Evolutionary conservation across 352 stramenopile species (phyloP).

Genomic region (Phytopythium ostracodes): DNA sequence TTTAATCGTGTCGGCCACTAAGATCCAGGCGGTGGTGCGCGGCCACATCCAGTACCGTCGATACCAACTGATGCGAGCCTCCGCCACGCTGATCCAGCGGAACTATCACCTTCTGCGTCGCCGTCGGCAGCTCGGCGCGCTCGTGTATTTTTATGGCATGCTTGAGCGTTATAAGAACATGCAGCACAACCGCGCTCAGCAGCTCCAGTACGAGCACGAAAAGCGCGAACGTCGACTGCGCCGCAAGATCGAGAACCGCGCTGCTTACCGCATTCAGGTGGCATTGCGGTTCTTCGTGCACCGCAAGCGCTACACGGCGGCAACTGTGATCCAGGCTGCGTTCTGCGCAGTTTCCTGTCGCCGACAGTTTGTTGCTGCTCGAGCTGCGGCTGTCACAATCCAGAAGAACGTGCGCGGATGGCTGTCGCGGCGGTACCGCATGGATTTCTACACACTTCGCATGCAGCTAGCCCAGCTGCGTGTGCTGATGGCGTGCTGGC

Average conservation of each 20-base stretch:
- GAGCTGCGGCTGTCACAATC: conserved; percentile 23
- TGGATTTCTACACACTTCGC: conserved; percentile 44
- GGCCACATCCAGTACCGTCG: conserved; percentile 11
- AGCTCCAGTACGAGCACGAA: conserved; percentile 19
- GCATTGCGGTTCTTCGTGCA: conserved; percentile 19
- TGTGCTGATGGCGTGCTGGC: conserved; percentile 40
- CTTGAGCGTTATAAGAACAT: conserved; percentile 28
- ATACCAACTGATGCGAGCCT: conserved; percentile 13
- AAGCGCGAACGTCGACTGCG: conserved; percentile 20
- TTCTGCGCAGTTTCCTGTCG: conserved; percentile 20
- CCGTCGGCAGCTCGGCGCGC: conserved; percentile 22
- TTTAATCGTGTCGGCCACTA: conserved; percentile 18
- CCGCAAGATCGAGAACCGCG: conserved; percentile 22
- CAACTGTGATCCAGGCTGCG: conserved; percentile 21
- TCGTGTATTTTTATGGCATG: conserved; percentile 29
- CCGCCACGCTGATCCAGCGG: conserved; percentile 25
- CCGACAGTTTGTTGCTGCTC: conserved; percentile 21
- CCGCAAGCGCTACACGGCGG: conserved; percentile 20
- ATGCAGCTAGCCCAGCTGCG: conserved; percentile 30
- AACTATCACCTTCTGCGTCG: conserved; percentile 39
- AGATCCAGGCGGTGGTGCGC: conserved; percentile 27
- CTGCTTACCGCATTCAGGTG: conserved; percentile 26
- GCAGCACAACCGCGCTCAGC: conserved; percentile 23
- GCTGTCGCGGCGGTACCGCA: conserved; percentile 21
- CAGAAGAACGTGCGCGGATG: conserved; percentile 46